Percentiles rank a stretch among this genome's conserved stretches.
Evolutionary conservation across 345 rosid genomes (phyloP).

Genomic region (Aquilaria sinensis): DNA sequence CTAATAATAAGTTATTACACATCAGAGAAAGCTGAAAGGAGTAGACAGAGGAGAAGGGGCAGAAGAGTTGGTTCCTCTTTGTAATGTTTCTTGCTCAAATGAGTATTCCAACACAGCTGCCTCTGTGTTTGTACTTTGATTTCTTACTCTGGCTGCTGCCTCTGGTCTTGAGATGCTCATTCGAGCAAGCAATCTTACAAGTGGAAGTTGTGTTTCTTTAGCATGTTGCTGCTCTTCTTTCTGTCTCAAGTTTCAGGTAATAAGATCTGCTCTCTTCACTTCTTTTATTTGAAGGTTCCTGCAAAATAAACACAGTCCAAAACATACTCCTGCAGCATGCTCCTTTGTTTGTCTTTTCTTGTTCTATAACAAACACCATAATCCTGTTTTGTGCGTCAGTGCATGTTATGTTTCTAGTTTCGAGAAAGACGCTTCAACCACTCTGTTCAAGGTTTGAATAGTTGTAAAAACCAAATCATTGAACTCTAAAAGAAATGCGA

Average conservation of each 20-base stretch:
- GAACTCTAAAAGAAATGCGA: too few species aligned
- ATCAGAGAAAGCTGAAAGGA: neutral
- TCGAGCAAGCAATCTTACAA: conserved; percentile 30
- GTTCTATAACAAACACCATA: too few species aligned
- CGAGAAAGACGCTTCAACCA: too few species aligned
- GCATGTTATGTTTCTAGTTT: too few species aligned
- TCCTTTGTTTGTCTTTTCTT: too few species aligned
- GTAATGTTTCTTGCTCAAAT: conserved; percentile 54
- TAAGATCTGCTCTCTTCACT: too few species aligned
- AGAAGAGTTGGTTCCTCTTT: conserved; percentile 10
- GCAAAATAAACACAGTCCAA: too few species aligned
- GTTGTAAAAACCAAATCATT: too few species aligned
- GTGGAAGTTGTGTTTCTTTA: conserved; percentile 10
- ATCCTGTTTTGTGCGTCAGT: too few species aligned
- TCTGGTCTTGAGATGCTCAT: conserved; percentile 38
- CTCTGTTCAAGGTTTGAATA: too few species aligned
- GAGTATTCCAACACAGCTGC: conserved; percentile 39
- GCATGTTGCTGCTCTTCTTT: neutral
- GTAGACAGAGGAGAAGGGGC: neutral
- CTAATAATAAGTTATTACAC: neutral
- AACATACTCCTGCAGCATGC: too few species aligned
- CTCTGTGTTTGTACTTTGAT: neutral
- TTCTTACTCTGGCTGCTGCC: conserved; percentile 4
- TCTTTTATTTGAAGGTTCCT: too few species aligned
- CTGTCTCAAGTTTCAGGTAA: neutral